phyloP scores from a whole-genome alignment of 208 protist species.

The Wallacemonas sp. region DNA sequence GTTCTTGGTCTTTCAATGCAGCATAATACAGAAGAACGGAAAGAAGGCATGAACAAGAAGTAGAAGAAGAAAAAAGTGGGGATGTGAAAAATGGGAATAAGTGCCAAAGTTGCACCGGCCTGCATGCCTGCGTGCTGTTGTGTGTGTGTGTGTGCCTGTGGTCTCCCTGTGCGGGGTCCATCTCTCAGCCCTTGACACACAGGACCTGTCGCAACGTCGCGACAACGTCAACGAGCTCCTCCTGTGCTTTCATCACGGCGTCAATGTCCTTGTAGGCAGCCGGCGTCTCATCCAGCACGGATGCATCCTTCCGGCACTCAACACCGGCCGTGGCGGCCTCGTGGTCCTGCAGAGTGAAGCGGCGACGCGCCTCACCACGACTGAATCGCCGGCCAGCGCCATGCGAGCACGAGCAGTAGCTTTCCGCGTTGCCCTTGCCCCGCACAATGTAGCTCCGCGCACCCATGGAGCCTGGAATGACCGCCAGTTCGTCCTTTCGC shows the following conservation, averaged over 20 bases:
- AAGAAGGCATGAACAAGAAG: constrained; percentile 10
- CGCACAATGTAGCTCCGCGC: constrained; percentile 86
- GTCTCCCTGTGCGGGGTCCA: no score
- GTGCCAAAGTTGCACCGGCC: background rate
- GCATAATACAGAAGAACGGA: background rate
- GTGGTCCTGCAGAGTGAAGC: constrained; percentile 81
- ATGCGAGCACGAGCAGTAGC: constrained; percentile 84
- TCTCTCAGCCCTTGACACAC: constrained; percentile 83
- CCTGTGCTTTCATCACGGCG: constrained; percentile 81
- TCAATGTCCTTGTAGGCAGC: constrained; percentile 89
- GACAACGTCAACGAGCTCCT: constrained; percentile 80
- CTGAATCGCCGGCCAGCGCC: constrained; percentile 79
- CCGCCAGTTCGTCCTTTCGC: constrained; percentile 66
- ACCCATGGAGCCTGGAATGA: constrained; percentile 92
- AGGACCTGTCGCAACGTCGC: constrained; percentile 69
- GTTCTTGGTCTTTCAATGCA: no score
- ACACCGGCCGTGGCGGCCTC: constrained; percentile 58
- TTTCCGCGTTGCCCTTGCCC: constrained; percentile 70
- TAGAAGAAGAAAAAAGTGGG: constrained; percentile 17
- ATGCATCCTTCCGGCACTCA: constrained; percentile 76
- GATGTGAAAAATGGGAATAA: constrained; percentile 11
- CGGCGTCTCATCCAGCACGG: constrained; percentile 86
- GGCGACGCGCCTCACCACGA: constrained; percentile 72
- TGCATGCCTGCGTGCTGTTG: background rate
- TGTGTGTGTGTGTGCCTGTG: background rate